Base-by-base conservation (phyloP, 2,329 filamentous ascomycete genomes). In the Colletotrichum agaves region DNA sequence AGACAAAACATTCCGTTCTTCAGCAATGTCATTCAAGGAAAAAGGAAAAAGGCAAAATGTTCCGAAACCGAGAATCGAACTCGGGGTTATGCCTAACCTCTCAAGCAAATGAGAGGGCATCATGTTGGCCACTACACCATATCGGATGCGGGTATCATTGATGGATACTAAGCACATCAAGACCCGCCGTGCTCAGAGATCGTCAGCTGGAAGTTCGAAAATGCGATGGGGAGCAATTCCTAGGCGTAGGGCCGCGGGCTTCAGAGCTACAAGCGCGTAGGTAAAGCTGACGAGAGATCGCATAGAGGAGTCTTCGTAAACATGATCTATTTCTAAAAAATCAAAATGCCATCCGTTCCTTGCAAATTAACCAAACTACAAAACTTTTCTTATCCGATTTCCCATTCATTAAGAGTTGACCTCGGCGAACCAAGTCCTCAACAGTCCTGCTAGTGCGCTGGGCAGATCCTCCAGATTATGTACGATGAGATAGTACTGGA, bases 401-500 rank as follows among this genome's bases (percentile, higher is more conserved):
- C 43, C 13, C 21, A 17, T 39, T 27, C 8, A 27, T 74, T 72
- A 82, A 5, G 82, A 77, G 72, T 85, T 85, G 11, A 91, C 88
- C 78, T 91, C 88, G 0, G 92, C 90, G 84, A 99, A 98, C 97
- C 97, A 99, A 72, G 97, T 97, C 80, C 95, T 91, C 81, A 99
- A 81, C 72, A 97, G 87, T 31, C 92, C 92, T 13, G 94, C 93
- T 79, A 99, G 79, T 47, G 98, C 94, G 37, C 89, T 90, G 4
- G 97, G 96, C 75, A 99, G 84, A 79, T 99, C 96, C 74, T 91
- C 90, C 53, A 99, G 90, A 81, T 98, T 90, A 72, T 95, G 90
- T 66, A 99, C 96, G 72, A 99, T 93, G 63, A 99, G 82, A 78
- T 98, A 99, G 82, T 98, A 99, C 78, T 92, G 90, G 82, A 99